Evolutionary conservation across 805 yeast species (phyloP), one percentile per base, ranked within the genome.

Genomic region (Candida ficus): DNA sequence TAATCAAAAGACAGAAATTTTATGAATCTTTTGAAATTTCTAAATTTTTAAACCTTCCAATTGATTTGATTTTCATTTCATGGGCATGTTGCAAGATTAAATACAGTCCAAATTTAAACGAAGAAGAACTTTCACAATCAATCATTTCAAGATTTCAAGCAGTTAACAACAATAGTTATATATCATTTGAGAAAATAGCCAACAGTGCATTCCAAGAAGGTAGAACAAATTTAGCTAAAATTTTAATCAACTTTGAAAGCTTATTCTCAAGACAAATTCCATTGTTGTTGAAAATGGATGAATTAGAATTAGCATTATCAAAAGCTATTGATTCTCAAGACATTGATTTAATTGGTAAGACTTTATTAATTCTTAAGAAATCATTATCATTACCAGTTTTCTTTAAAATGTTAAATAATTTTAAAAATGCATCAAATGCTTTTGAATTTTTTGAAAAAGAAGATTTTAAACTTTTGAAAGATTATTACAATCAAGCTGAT

Each of bases 81-180:
- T 93, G 98, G 98, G 90, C 95, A 5, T 75, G 81, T 43, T 63
- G 73, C 26, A 84, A 86, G 54, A 77, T 90, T 19, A 71, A 69
- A 42, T 61, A 63, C 23, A 80, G 82, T 13, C 52, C 69, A 7
- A 72, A 70, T 22, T 48, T 70, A 16, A 68, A 73, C 1, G 97
- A 91, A 54, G 66, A 68, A 5, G 77, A 76, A 28, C 60, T 91
- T 10, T 73, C 78, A 32, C 56, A 66, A 18, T 50, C 63, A 1
- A 66, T 91, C 1, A 54, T 73, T 7, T 62, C 67, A 8, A 74
- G 75, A 41, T 62, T 87, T 13, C 51, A 50, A 10, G 47, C 44
- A 5, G 35, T 53, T 9, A 50, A 50, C 4, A 43, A 56, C 3
- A 55, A 63, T 11, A 55, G 61, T 9, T 68, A 71, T 4, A 71